Base-by-base conservation (phyloP, 768 basidiomycete species). In the Calocybe cyanea region DNA sequence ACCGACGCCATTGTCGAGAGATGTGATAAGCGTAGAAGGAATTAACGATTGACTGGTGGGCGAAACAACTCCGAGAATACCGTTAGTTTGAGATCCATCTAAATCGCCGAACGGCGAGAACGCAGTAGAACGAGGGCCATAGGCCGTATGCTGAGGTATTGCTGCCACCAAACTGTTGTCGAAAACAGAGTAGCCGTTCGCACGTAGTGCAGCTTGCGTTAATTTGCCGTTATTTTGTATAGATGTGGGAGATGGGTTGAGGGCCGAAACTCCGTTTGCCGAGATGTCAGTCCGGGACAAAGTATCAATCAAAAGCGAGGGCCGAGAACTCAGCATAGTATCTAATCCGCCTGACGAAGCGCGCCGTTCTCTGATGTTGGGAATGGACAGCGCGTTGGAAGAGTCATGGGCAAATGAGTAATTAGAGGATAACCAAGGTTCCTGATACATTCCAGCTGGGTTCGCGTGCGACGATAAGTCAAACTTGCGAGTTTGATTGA, bases 91-190 rank as follows among this genome's bases (percentile, higher is more conserved):
- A 51, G 59, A 18, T 50, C 45, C 42, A 32, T 73, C 71, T 33
- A 60, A 45, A 47, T 80, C 80, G 38, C 60, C 61, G 51, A 86
- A 85, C 6, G 81, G 78, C 25, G 76, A 73, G 59, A 84, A 83
- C 2, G 64, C 65, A 19, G 58, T 59, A 20, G 57, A 49, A 38
- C 38, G 37, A 41, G 43, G 54, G 53, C 41, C 32, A 24, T 52
- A 48, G 6, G 47, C 15, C 11, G 41, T 9, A 21, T 32, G 47
- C 21, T 56, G 52, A 23, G 55, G 59, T 15, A 55, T 47, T 23
- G 65, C 46, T 20, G 66, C 58, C n/a, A 68, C 61, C 30, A 66
- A 44, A 46, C 70, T 65, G 24, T 72, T 69, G 42, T 72, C 68
- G 52, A 75, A 71, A 28, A 67, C 57, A 25, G 62, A 57, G 56